A percentile compares a stretch with the other conserved stretches of the same genome.
phyloP scores from a whole-genome alignment of 2,329 filamentous ascomycete genomes.

The Apiospora malaysiana region DNA sequence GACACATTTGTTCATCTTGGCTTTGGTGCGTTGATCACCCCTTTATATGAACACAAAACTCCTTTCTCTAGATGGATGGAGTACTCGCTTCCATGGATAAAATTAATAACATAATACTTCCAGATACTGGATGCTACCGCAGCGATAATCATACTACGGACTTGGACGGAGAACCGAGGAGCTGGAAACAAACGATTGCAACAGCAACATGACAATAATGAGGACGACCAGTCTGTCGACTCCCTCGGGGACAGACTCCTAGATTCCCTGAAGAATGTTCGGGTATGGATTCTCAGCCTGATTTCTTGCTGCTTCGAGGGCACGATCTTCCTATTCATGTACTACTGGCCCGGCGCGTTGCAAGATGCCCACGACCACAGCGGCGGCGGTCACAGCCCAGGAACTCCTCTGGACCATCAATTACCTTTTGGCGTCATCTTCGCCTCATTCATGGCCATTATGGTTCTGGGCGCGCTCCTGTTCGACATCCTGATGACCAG shows the following conservation, averaged over 20 bases:
- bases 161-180: slow-evolving; percentile 38
- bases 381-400: neutral
- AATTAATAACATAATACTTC: neutral
- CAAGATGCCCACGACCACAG: slow-evolving; percentile 35
- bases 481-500: neutral
- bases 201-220: neutral
- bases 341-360: slow-evolving; percentile 41
- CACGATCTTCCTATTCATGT: slow-evolving; percentile 41
- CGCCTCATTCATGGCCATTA: slow-evolving; percentile 63
- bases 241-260: slow-evolving; percentile 5
- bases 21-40: neutral
- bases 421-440: slow-evolving; percentile 58
- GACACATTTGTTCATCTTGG: slow-evolving; percentile 52
- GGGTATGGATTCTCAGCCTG: slow-evolving; percentile 41
- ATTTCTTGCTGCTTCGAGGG: slow-evolving; percentile 43
- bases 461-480: slow-evolving; percentile 38
- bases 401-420: slow-evolving; percentile 18
- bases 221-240: neutral
- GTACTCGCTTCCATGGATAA: neutral
- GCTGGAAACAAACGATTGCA: neutral
- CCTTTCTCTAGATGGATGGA: neutral
- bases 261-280: slow-evolving; percentile 29
- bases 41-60: too few relatives aligned
- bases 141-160: slow-evolving; percentile 37
- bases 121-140: slow-evolving; percentile 37